These are phyloP conservation scores for Globisporangium nagaii DNA, from an alignment of 352 stramenopile genomes.

Conservation along the genomic window DNA sequence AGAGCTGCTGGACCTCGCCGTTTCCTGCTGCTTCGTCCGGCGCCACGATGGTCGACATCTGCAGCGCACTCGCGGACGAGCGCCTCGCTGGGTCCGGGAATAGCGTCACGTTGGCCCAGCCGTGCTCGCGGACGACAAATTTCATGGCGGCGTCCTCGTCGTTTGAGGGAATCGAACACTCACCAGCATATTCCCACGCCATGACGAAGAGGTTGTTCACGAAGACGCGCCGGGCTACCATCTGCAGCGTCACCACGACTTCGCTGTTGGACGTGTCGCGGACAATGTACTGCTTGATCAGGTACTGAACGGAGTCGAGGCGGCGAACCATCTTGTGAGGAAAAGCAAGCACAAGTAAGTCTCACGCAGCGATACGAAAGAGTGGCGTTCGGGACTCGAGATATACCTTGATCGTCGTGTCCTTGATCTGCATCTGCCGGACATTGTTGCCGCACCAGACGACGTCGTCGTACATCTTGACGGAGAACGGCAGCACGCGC, in stretches of 20 bases:
- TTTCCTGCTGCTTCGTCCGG: background rate
- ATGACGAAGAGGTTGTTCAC: background rate
- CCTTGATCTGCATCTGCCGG: too few species aligned
- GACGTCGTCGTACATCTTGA: background rate
- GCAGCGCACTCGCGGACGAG: background rate
- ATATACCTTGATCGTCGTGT: too few species aligned
- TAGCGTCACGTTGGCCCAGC: background rate
- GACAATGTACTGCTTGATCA: background rate
- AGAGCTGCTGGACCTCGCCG: too few species aligned
- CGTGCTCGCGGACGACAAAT: background rate
- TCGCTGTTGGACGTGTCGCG: background rate
- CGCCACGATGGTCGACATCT: background rate
- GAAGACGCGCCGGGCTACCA: background rate
- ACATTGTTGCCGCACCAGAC: too few species aligned
- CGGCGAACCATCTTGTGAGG: too few species aligned
- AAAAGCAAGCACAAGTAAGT: too few species aligned
- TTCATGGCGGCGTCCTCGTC: too few species aligned
- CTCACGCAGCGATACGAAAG: too few species aligned
- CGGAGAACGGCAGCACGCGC: background rate
- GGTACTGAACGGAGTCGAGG: background rate
- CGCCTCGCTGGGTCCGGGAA: too few species aligned
- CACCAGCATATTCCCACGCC: background rate
- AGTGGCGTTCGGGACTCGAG: too few species aligned
- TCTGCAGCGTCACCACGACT: background rate
- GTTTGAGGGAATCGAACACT: constrained; percentile 1